Base-by-base conservation (phyloP, 306 rosid species). In the Rosa lucieae region DNA sequence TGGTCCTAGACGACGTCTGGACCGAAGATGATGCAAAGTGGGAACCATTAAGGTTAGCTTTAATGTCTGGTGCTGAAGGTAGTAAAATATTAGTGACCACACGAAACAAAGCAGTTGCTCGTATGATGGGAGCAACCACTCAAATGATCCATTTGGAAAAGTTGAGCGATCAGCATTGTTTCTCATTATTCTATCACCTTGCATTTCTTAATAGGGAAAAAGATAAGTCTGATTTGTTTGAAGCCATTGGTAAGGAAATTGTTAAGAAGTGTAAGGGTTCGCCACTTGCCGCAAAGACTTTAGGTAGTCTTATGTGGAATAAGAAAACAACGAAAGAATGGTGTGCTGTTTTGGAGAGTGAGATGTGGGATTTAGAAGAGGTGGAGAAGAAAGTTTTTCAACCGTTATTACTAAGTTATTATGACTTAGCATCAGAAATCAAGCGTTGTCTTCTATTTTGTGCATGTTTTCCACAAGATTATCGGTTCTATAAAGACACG, bases 1-100 rank as follows among this genome's bases (percentile, higher is more conserved):
- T 78, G 9, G 70, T 78, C 58, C 48, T 78, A 26, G 81, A 78
- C 46, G 81, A 78, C 56, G 48, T 78, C n/a, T 78, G 70, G 70
- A 68, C 43, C 8, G n/a, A 69, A 40, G 76, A 78, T 14, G 10
- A 26, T 5, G 15, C 20, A 53, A 70, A 56, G 26, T 78, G 81
- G 81, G 76, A 56, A 26, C 37, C 42, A 11, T 17, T 69, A 29
- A 17, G 44, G 26, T 14, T 23, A 17, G 21, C 77, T 2, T 70
- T 71, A 29, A 20, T 18, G 13, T 48, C 5, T 20, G 61, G 82
- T 53, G 82, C 17, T 15, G 10, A n/a, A 3, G 77, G 82, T 13
- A 79, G 82, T 61, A 44, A 77, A 20, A 46, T 79, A 10, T 5
- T 79, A 12, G 72, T 79, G 59, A 79, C 82, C 13, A 70, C 82